Base-by-base conservation (phyloP, 2,329 filamentous ascomycete species). In the Pezicula carpinea region DNA sequence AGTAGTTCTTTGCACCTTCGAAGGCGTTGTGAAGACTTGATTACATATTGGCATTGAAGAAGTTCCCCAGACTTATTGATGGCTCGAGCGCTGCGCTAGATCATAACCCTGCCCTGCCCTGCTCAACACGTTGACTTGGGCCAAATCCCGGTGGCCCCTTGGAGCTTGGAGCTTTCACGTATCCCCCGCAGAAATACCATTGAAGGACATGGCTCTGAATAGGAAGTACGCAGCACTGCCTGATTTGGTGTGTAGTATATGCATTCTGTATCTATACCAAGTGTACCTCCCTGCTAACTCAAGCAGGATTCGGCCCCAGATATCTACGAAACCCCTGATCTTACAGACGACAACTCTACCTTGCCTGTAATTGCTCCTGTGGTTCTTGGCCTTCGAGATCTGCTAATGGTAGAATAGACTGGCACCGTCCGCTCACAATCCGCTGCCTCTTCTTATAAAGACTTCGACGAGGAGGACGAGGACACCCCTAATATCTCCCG, bases 301-400 rank as follows among this genome's bases (percentile, higher is more conserved):
- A 18, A 19, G 23, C 56, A 95, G 87, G 91, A 96, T 69, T 87
- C 85, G 46, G 90, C 91, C 22, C 91, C 91, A 56, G 93, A 97
- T 63, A 89, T 96, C 60, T 97, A 96, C 74, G 92, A 97, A 69
- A 97, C 93, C 14, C 91, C 92, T 55, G 91, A 95, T 47, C 74
- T 96, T 56, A 92, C 87, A 47, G 89, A 96, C 63, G 91, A 95
- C 67, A 87, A 82, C 53, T 95, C 90, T 18, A 96, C 90, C 40
- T 72, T 90, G 48, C 87, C 84, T 47, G 88, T 92, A 72, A 67
- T 79, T 66, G 35, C 48, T 21, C 33, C 15, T 39, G 38, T 15
- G 13, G 3, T 17, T 8, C 17, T 11, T 8, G n/a, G n/a, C 8
- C 36, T 36, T 7, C 2, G 10, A 21, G 5, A 21, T 23, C 6